Evolutionary conservation across 2,329 filamentous ascomycete species (phyloP).

Genomic region (Pestalotiopsis fici): DNA sequence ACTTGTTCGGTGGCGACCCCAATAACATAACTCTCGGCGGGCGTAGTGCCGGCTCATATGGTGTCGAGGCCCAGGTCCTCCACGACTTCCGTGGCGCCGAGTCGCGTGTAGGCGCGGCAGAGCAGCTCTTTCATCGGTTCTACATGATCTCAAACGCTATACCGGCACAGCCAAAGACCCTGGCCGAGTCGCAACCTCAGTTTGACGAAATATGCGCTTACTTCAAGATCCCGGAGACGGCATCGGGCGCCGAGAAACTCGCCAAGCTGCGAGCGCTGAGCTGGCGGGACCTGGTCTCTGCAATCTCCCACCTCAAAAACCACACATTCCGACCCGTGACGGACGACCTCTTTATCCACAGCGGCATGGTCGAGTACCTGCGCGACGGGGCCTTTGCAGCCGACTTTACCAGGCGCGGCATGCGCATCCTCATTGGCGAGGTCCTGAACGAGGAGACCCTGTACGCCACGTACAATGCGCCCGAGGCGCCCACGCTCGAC

Average conservation of each 20-base stretch:
- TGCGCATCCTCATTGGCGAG: constrained; percentile 42
- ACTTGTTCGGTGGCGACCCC: constrained; percentile 52
- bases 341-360: constrained; percentile 39
- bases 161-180: constrained; percentile 41
- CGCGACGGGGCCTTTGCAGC: constrained; percentile 35
- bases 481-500: constrained; percentile 29
- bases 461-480: constrained; percentile 40
- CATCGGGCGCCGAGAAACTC: constrained; percentile 29
- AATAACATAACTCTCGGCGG: constrained; percentile 50
- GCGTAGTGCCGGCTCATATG: constrained; percentile 51
- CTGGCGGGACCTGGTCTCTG: constrained; percentile 30
- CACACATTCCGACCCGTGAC: constrained; percentile 48
- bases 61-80: constrained; percentile 44
- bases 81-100: constrained; percentile 31
- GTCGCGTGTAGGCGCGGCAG: not conserved
- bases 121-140: constrained; percentile 33
- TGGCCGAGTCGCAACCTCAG: constrained; percentile 36
- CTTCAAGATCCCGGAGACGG: constrained; percentile 21
- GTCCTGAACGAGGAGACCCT: constrained; percentile 44
- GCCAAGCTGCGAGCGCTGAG: constrained; percentile 30
- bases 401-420: constrained; percentile 33
- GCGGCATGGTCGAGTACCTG: constrained; percentile 38
- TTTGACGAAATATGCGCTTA: constrained; percentile 42
- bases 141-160: constrained; percentile 48
- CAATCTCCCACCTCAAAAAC: constrained; percentile 38